Conservation (phyloP, 2,329 filamentous ascomycete species). For the Penicillium freii region DNA sequence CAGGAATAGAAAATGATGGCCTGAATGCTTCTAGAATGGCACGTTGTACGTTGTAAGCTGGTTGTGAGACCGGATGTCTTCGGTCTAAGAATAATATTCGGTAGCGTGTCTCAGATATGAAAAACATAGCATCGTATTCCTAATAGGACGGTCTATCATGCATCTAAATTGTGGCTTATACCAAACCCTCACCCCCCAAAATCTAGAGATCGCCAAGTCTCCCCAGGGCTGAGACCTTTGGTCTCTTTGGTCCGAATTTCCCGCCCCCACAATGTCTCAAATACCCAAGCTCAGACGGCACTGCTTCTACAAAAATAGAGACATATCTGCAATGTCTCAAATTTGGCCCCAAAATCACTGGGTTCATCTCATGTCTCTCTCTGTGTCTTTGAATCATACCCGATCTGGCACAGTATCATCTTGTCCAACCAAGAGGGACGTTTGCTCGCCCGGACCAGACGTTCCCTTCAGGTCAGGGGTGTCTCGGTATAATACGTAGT, state of each 20-base stretch:
- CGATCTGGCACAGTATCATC: constrained; percentile 3
- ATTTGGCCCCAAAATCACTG: constrained; percentile 8
- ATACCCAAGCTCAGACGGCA: neutral
- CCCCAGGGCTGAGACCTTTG: neutral
- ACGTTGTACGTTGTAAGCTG: neutral
- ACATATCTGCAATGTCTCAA: constrained; percentile 14
- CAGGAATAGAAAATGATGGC: neutral
- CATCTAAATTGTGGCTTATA: neutral
- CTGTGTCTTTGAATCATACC: neutral
- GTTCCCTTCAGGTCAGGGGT: constrained; percentile 21
- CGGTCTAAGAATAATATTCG: neutral
- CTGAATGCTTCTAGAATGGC: neutral
- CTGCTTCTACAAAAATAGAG: constrained; percentile 17
- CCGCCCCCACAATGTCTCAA: constrained; percentile 19
- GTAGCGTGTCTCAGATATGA: neutral
- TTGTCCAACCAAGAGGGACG: constrained; percentile 31
- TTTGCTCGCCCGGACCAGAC: constrained; percentile 22
- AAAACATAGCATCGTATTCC: neutral
- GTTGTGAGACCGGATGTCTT: neutral
- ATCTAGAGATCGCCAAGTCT: neutral
- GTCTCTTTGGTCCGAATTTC: neutral
- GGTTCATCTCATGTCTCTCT: neutral
- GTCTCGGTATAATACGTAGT: constrained; percentile 72
- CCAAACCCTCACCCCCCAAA: neutral
- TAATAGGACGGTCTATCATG: constrained; percentile 1